phyloP scores from a whole-genome alignment of 176 grass and related monocot species.

The Poa pratensis region DNA sequence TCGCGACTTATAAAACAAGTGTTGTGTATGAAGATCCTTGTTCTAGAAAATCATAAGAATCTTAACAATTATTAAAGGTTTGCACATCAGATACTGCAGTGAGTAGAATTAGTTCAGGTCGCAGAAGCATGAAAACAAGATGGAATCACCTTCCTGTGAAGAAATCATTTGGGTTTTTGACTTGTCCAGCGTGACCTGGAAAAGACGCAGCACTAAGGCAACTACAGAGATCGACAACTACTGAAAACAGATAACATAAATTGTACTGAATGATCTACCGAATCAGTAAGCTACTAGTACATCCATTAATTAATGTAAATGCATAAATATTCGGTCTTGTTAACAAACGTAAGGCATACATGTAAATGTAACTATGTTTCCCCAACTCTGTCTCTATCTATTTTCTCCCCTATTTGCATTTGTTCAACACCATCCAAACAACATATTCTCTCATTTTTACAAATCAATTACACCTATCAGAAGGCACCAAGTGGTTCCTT shows the following conservation, averaged over 20 bases:
- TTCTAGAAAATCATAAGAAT: not conserved
- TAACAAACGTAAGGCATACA: not conserved
- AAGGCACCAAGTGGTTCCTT: not conserved
- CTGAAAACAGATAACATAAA: not conserved
- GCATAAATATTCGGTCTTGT: not conserved
- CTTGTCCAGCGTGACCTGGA: constrained; percentile 79
- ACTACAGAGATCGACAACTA: not conserved
- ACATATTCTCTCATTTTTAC: not conserved
- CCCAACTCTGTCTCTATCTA: not conserved
- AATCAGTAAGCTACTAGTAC: not conserved
- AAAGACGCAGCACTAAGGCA: constrained; percentile 11
- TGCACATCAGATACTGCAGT: not conserved
- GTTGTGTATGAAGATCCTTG: not conserved
- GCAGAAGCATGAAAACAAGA: constrained; percentile 19
- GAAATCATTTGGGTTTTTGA: constrained; percentile 77
- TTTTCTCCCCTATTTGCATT: not conserved
- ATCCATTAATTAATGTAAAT: not conserved
- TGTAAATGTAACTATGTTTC: not conserved
- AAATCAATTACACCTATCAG: not conserved
- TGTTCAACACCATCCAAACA: not conserved
- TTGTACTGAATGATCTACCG: not conserved
- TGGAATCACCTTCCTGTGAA: constrained; percentile 80
- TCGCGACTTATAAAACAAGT: not conserved
- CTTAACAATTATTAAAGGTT: not conserved
- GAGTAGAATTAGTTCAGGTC: not conserved